A percentile compares a stretch with the other conserved stretches of the same genome.
phyloP scores from a whole-genome alignment of 2,329 filamentous ascomycete species.

The Simplicillium aogashimaense region DNA sequence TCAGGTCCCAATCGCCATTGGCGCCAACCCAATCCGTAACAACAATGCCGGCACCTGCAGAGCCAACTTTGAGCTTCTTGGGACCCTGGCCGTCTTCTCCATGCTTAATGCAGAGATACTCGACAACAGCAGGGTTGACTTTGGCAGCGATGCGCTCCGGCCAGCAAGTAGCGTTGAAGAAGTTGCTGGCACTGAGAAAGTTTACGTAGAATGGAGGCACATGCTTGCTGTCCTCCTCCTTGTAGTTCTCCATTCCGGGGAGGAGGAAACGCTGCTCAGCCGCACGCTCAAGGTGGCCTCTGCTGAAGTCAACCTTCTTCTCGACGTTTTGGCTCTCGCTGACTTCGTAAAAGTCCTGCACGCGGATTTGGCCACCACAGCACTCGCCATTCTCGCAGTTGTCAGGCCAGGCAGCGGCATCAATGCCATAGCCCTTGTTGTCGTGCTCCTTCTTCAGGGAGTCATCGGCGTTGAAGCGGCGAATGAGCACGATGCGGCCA shows the following conservation, averaged over 20 bases:
- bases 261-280: conserved; percentile 38
- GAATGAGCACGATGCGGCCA: conserved; percentile 74
- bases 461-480: conserved; percentile 63
- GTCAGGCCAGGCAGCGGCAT: conserved; percentile 68
- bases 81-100: conserved; percentile 40
- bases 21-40: conserved; percentile 91
- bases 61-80: conserved; percentile 43
- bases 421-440: conserved; percentile 45
- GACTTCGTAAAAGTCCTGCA: conserved; percentile 95
- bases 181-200: conserved; percentile 85
- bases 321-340: conserved; percentile 64
- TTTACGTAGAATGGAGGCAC: conserved; percentile 71
- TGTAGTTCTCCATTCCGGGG: conserved; percentile 21
- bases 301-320: conserved; percentile 67
- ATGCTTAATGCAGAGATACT: conserved; percentile 51
- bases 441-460: conserved; percentile 35
- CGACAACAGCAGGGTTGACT: conserved; percentile 67
- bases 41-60: conserved; percentile 76
- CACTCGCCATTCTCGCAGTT: conserved; percentile 71
- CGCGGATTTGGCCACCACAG: conserved; percentile 62
- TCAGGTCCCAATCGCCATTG: conserved; percentile 81
- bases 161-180: conserved; percentile 89
- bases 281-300: conserved; percentile 68
- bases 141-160: conserved; percentile 82
- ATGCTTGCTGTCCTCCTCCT: conserved; percentile 15